These are phyloP conservation scores for Boletus tylopilopsis DNA, from an alignment of 768 basidiomycete species.

Conservation along the genomic window DNA sequence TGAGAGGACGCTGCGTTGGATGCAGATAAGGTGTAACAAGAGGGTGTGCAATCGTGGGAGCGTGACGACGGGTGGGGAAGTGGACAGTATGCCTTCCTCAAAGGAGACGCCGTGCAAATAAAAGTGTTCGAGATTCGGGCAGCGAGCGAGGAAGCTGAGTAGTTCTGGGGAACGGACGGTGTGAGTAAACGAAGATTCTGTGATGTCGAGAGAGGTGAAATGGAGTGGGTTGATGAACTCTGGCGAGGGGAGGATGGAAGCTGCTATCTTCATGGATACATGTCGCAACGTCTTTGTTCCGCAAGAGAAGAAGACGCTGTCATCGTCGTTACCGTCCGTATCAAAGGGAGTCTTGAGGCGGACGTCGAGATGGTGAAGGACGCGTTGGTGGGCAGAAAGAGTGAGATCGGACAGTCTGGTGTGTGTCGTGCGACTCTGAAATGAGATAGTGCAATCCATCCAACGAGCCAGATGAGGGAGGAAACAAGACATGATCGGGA, in stretches of 20 bases:
- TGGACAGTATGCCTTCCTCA: constrained; percentile 34
- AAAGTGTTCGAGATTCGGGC: constrained; percentile 59
- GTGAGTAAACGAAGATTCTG: constrained; percentile 42
- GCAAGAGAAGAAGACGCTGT: constrained; percentile 26
- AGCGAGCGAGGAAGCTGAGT: constrained; percentile 57
- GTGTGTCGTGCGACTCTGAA: constrained; percentile 30
- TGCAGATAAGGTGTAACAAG: constrained; percentile 55
- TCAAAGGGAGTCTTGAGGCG: constrained; percentile 25
- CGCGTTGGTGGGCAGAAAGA: constrained; percentile 12
- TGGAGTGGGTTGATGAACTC: constrained; percentile 43
- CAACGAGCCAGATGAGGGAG: constrained; percentile 56
- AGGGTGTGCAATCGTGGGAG: constrained; percentile 61
- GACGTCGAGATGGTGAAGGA: constrained; percentile 29
- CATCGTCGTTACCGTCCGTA: constrained; percentile 17
- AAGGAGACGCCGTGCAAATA: constrained; percentile 52
- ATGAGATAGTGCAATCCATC: constrained; percentile 46
- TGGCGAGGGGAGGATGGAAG: constrained; percentile 48
- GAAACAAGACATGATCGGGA: constrained; percentile 63
- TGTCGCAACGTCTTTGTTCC: constrained; percentile 35
- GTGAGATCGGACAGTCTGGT: constrained; percentile 27
- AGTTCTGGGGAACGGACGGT: constrained; percentile 45
- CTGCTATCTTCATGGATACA: constrained; percentile 46
- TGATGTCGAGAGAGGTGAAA: constrained; percentile 56
- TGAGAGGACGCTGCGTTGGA: constrained; percentile 61
- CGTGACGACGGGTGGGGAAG: constrained; percentile 38